Base-by-base conservation (phyloP, 2,329 filamentous ascomycete species). In the Arthrobotrys musiformis region DNA sequence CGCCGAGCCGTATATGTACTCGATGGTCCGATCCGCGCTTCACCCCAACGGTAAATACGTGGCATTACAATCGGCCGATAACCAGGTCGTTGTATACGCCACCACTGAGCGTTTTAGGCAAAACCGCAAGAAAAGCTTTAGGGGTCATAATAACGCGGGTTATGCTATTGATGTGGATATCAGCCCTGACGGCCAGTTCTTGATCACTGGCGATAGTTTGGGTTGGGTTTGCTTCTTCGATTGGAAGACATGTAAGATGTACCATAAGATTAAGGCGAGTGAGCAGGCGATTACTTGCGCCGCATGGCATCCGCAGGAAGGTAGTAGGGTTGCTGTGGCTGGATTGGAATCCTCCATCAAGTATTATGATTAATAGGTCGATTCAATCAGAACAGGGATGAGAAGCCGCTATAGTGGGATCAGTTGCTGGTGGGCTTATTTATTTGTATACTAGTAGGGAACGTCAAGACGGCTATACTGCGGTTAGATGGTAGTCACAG, bases 191-290 rank as follows among this genome's bases (percentile, higher is more conserved):
- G 95, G 95, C 0, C 93, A 97, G 82, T 97, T 97, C 83, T 86
- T 99, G 67, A 91, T 90, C 19, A 92, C 89, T 17, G 95, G 95
- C 78, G 95, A 99, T 83, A 92, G 90, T 62, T 93, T 89, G 15
- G 95, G 96, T 37, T 97, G 89, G 81, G 90, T 97, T 56, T 97
- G 92, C 84, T 97, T 98, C 85, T 99, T 94, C 93, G 95, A 98
- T 84, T 99, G 94, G 93, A 99, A 99, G 88, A 97, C 93, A 42
- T 97, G 94, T 84, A 98, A 97, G 85, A 94, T 99, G 93, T 97
- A 93, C 85, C 93, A 97, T 85, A 98, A 98, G 87, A 89, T 99
- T 79, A 89, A 92, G 84, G 94, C 93, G 24, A 90, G 92, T 74
- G 93, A 93, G 67, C 89, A 91, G 64, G 90, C 94, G 4, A 87